These are phyloP conservation scores for Penicillium lagena DNA, from an alignment of 495 filamentous ascomycete species.

Conservation along the genomic window DNA sequence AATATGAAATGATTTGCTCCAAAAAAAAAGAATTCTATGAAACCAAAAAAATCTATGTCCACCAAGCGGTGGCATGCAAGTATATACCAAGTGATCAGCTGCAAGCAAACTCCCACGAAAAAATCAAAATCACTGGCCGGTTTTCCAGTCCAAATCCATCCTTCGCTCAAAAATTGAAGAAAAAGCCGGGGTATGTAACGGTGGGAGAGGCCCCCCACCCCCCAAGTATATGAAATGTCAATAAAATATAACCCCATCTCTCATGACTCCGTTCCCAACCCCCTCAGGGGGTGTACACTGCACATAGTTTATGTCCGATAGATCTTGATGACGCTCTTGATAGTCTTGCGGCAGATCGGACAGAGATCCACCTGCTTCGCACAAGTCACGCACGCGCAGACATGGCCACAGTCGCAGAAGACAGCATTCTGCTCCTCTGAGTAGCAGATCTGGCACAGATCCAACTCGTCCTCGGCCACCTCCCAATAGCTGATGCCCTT, in stretches of 20 bases:
- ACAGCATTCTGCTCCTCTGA: conserved; percentile 54
- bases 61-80: conserved; percentile 3
- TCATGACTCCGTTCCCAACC: too few relatives aligned
- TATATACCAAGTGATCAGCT: conserved; percentile 5
- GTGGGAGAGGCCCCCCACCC: too few relatives aligned
- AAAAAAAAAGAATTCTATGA: conserved; percentile 1
- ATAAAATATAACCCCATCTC: background rate
- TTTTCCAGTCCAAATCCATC: too few relatives aligned
- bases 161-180: too few relatives aligned
- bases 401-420: conserved; percentile 63
- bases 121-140: background rate
- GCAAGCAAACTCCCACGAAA: background rate
- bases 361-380: conserved; percentile 57
- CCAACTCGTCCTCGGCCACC: conserved; percentile 56
- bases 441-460: conserved; percentile 60
- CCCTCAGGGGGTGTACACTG: background rate
- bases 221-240: background rate
- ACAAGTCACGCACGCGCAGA: conserved; percentile 57
- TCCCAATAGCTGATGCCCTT: conserved; percentile 59
- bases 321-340: conserved; percentile 53
- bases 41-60: conserved; percentile 3
- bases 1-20: conserved; percentile 4
- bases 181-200: too few relatives aligned
- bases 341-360: conserved; percentile 57
- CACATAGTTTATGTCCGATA: conserved; percentile 33